Percentiles rank a stretch among this genome's conserved stretches.
These are phyloP conservation scores for Xylaria curta DNA, from an alignment of 495 filamentous ascomycete species.

Conservation along the genomic window DNA sequence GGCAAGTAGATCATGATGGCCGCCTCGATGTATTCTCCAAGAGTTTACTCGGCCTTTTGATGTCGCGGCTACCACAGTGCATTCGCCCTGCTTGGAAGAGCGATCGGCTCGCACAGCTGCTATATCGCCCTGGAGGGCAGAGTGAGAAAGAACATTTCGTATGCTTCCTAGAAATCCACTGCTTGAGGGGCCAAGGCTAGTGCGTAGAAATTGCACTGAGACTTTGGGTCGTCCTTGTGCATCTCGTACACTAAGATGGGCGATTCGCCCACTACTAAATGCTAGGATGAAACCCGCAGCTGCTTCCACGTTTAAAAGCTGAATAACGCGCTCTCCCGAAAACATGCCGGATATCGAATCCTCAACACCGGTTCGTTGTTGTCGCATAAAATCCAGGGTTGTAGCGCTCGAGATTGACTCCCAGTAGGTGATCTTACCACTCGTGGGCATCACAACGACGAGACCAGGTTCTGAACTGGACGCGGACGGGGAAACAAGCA, in stretches of 20 bases:
- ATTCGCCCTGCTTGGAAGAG: constrained; percentile 77
- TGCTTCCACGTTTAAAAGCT: constrained; percentile 78
- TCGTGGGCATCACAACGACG: constrained; percentile 80
- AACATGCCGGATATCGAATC: constrained; percentile 72
- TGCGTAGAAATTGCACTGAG: constrained; percentile 73
- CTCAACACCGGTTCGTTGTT: constrained; percentile 79
- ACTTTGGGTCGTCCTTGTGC: constrained; percentile 83
- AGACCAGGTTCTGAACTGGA: constrained; percentile 79
- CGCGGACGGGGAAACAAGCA: constrained; percentile 75
- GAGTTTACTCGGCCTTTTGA: constrained; percentile 74
- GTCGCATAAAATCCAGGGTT: constrained; percentile 73
- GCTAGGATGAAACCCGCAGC: constrained; percentile 83
- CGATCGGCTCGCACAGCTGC: constrained; percentile 74
- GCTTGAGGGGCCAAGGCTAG: constrained; percentile 53
- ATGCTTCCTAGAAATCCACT: constrained; percentile 78
- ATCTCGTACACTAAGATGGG: constrained; percentile 84
- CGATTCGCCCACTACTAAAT: constrained; percentile 83
- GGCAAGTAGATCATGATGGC: constrained; percentile 63
- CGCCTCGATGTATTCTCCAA: constrained; percentile 88
- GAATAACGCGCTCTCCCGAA: constrained; percentile 76
- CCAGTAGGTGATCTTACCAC: constrained; percentile 90
- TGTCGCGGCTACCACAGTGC: constrained; percentile 80
- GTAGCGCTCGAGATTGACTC: constrained; percentile 87
- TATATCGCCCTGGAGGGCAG: constrained; percentile 73
- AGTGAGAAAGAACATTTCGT: constrained; percentile 70